Conservation (phyloP, 2,329 filamentous ascomycete genomes). For the Xylariaceae sp. region DNA sequence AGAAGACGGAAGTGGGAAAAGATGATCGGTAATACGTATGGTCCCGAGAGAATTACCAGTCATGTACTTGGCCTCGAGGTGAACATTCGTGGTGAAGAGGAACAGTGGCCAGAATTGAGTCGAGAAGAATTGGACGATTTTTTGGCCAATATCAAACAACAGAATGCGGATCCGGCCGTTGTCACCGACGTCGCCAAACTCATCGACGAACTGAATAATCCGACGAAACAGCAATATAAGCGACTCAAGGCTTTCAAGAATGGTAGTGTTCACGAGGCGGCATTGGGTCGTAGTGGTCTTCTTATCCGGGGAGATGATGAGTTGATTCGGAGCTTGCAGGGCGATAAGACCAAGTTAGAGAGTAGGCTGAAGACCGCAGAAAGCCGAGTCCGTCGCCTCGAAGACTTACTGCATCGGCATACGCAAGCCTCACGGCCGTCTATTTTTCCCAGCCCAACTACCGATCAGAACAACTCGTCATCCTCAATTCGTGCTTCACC, state of each 20-base stretch:
- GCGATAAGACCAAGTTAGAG: conserved; percentile 72
- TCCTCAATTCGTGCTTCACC: conserved; percentile 44
- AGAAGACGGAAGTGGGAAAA: conserved; percentile 87
- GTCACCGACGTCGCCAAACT: conserved; percentile 69
- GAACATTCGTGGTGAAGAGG: conserved; percentile 73
- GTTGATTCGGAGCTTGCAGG: conserved; percentile 67
- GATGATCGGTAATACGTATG: conserved; percentile 69
- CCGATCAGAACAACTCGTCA: conserved; percentile 45
- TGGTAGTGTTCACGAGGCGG: conserved; percentile 88
- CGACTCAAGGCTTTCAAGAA: conserved; percentile 93
- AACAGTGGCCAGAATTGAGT: conserved; percentile 71
- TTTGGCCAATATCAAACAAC: conserved; percentile 57
- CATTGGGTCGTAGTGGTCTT: conserved; percentile 78
- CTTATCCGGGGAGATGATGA: conserved; percentile 86
- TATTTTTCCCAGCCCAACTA: conserved; percentile 49
- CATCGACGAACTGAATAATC: conserved; percentile 71
- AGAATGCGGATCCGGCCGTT: conserved; percentile 60
- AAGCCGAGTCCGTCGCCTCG: conserved; percentile 82
- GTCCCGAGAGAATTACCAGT: conserved; percentile 59
- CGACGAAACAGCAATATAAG: conserved; percentile 80
- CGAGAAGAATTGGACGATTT: conserved; percentile 75
- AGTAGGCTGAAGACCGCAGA: conserved; percentile 75
- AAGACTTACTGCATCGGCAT: conserved; percentile 87
- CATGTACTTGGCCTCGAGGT: conserved; percentile 76
- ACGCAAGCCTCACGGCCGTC: conserved; percentile 52